phyloP scores from a whole-genome alignment of 2,329 filamentous ascomycete genomes.

The Ceratocystis ficicola region DNA sequence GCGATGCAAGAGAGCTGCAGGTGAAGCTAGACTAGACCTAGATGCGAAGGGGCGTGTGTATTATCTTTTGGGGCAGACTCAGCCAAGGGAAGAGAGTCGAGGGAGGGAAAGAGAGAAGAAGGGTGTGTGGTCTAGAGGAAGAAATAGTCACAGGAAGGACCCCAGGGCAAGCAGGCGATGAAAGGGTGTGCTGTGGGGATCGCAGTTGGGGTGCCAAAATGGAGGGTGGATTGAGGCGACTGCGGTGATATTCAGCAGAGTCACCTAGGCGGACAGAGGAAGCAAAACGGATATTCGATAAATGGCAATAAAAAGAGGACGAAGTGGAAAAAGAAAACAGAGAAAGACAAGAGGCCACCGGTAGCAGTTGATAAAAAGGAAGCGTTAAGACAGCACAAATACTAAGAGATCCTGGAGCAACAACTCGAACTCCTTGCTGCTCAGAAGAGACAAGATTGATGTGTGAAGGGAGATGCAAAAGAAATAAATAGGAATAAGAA shows the following conservation, averaged over 20 bases:
- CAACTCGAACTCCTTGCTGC: not conserved
- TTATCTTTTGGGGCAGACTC: not conserved
- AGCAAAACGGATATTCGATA: not conserved
- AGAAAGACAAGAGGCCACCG: conserved; percentile 6
- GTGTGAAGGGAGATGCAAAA: not conserved
- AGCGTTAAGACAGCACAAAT: conserved; percentile 1
- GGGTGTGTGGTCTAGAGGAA: not conserved
- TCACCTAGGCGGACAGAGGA: conserved; percentile 1
- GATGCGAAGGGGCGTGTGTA: not conserved
- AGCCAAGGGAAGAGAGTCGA: not conserved
- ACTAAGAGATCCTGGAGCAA: conserved; percentile 2
- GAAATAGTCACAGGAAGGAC: not conserved
- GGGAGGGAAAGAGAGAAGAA: not conserved
- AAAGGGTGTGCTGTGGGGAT: not conserved
- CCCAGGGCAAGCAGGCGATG: not conserved
- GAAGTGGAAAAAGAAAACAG: not conserved
- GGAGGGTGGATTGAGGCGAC: not conserved
- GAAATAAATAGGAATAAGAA: not conserved
- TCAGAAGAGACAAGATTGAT: not conserved
- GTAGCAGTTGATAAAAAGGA: conserved; percentile 1
- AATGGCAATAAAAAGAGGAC: not conserved
- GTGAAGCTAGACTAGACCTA: conserved; percentile 6
- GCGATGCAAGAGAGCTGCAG: not conserved
- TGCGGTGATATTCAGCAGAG: conserved; percentile 9
- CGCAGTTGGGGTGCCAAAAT: not conserved